Evolutionary conservation across 2,329 filamentous ascomycete species (phyloP).

Genomic region (Aureobasidium sp.): DNA sequence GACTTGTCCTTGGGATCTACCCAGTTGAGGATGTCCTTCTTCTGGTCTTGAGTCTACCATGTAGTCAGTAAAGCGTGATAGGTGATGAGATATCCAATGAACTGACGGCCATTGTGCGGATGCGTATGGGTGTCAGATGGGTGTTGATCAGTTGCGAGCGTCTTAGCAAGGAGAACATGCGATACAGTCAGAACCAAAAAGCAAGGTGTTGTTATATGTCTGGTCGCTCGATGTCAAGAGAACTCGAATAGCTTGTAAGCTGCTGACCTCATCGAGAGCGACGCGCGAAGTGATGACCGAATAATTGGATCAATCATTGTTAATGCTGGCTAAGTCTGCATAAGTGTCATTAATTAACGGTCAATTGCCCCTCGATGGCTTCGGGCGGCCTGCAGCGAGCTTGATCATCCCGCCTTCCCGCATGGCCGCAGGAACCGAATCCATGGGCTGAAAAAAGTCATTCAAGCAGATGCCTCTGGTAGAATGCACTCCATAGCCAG

Average conservation of each 20-base stretch:
- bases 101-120: conserved; percentile 13
- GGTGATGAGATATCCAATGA: not conserved
- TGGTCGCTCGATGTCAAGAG: not conserved
- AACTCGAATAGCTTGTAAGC: conserved; percentile 1
- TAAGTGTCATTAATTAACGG: not conserved
- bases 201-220: not conserved
- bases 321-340: not conserved
- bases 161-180: conserved; percentile 11
- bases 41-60: conserved; percentile 16
- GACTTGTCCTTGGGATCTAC: conserved; percentile 66
- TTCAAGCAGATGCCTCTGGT: not conserved
- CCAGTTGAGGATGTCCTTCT: conserved; percentile 65
- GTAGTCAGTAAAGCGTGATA: not conserved
- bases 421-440: conserved; percentile 4
- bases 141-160: not conserved
- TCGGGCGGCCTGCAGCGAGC: not conserved
- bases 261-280: conserved; percentile 7
- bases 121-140: not conserved
- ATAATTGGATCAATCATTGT: not conserved
- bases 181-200: not conserved
- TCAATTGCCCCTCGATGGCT: not conserved
- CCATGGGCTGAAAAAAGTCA: not conserved
- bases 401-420: conserved; percentile 6
- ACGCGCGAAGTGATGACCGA: not conserved
- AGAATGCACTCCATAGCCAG: not conserved